phyloP scores from a whole-genome alignment of 2,329 filamentous ascomycete species.

The Nigrospora osmanthi region DNA sequence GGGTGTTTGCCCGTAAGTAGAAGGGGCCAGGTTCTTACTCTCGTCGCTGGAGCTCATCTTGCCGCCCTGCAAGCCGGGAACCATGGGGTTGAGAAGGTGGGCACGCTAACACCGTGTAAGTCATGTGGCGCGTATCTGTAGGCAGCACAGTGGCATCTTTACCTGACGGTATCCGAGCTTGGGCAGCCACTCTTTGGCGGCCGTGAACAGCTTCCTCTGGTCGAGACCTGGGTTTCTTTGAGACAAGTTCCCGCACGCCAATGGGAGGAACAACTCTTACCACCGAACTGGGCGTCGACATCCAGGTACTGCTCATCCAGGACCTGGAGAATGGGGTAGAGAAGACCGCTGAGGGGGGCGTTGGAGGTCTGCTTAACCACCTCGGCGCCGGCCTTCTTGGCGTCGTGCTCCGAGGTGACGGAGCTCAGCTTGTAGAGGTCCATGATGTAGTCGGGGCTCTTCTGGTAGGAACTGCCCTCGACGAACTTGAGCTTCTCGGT shows the following conservation, averaged over 20 bases:
- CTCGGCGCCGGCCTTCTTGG: slow-evolving; percentile 85
- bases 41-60: slow-evolving; percentile 77
- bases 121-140: not conserved
- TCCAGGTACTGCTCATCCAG: slow-evolving; percentile 85
- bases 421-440: slow-evolving; percentile 72
- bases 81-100: slow-evolving; percentile 80
- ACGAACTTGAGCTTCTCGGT: slow-evolving; percentile 77
- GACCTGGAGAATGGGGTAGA: slow-evolving; percentile 84
- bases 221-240: slow-evolving; percentile 44
- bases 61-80: slow-evolving; percentile 73
- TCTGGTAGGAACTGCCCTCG: slow-evolving; percentile 77
- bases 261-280: slow-evolving; percentile 17
- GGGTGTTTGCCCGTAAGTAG: not conserved
- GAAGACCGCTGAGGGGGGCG: slow-evolving; percentile 62
- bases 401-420: slow-evolving; percentile 56
- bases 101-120: slow-evolving; percentile 27
- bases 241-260: not conserved
- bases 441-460: slow-evolving; percentile 68
- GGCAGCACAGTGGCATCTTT: not conserved
- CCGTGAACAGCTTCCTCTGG: slow-evolving; percentile 82
- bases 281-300: slow-evolving; percentile 84
- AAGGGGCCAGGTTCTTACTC: slow-evolving; percentile 17
- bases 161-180: slow-evolving; percentile 65
- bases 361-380: slow-evolving; percentile 88
- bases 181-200: slow-evolving; percentile 77